Conservation (phyloP, 2,329 filamentous ascomycete genomes). For the Fusarium avenaceum region DNA sequence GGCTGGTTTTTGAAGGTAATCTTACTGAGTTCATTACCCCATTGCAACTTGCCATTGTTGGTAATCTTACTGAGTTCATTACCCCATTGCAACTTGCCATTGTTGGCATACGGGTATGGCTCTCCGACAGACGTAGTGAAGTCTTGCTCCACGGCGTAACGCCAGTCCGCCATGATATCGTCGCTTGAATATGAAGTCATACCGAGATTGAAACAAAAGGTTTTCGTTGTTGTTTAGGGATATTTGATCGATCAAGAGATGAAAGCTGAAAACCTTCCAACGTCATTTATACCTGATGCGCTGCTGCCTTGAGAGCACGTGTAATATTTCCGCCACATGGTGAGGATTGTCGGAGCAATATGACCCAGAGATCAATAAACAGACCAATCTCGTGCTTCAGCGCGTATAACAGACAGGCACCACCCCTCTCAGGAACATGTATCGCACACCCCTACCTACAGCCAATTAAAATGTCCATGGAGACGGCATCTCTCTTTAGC, state of each 20-base stretch:
- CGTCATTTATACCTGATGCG: not conserved
- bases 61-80: conserved; percentile 15
- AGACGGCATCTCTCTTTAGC: too few species aligned
- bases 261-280: not conserved
- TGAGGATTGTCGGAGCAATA: not conserved
- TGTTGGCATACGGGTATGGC: conserved; percentile 14
- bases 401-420: too few species aligned
- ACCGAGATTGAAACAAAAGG: too few species aligned
- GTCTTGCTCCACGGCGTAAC: conserved; percentile 24
- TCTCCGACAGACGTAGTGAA: conserved; percentile 12
- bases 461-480: too few species aligned
- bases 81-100: conserved; percentile 23
- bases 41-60: conserved; percentile 13
- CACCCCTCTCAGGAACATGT: too few species aligned
- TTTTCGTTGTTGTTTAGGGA: not conserved
- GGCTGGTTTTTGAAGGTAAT: not conserved
- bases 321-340: not conserved
- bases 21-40: conserved; percentile 19
- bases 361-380: not conserved
- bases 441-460: too few species aligned
- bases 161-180: conserved; percentile 25
- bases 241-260: too few species aligned
- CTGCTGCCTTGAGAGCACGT: conserved; percentile 13
- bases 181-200: conserved; percentile 25
- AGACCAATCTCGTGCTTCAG: not conserved